A percentile compares a stretch with the other conserved stretches of the same genome.
Evolutionary conservation across 495 filamentous ascomycete species (phyloP).

Genomic region (Lasiosphaeria ovina): DNA sequence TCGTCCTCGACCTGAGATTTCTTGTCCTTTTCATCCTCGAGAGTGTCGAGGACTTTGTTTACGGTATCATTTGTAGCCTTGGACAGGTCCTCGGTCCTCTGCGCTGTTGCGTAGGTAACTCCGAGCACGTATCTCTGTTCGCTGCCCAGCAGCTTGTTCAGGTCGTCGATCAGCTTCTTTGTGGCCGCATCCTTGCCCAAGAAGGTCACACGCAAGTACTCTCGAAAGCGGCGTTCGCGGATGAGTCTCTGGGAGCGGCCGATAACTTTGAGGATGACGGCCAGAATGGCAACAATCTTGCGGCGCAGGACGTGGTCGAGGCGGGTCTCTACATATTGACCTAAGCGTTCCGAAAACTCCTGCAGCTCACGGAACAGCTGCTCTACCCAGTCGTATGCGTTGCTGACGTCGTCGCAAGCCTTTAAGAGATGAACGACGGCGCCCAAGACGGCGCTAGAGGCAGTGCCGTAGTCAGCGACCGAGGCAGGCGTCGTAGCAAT

Average conservation of each 20-base stretch:
- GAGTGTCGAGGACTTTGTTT: background rate
- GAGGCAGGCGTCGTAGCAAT: constrained; percentile 5
- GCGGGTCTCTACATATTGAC: background rate
- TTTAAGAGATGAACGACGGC: constrained; percentile 12
- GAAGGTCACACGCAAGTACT: constrained; percentile 16
- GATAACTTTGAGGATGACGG: constrained; percentile 13
- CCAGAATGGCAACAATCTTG: constrained; percentile 11
- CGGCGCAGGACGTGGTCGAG: background rate
- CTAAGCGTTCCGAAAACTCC: constrained; percentile 14
- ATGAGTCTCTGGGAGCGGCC: constrained; percentile 8
- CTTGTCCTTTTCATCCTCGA: background rate
- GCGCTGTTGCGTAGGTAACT: constrained; percentile 12
- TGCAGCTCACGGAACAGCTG: constrained; percentile 16
- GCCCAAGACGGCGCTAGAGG: constrained; percentile 9
- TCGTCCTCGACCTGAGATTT: constrained; percentile 8
- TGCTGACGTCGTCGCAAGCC: constrained; percentile 14
- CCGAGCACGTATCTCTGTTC: constrained; percentile 14
- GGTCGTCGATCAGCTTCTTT: constrained; percentile 13
- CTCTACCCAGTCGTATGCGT: constrained; percentile 18
- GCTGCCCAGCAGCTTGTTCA: constrained; percentile 14
- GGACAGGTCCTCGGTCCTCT: constrained; percentile 9
- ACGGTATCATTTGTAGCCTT: constrained; percentile 6
- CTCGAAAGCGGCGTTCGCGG: constrained; percentile 6
- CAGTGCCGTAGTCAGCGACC: constrained; percentile 5
- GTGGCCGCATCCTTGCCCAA: constrained; percentile 11